Evolutionary conservation across 2,329 filamentous ascomycete species (phyloP), one percentile per base, ranked within the genome.

Genomic region (Botryotinia globosa): DNA sequence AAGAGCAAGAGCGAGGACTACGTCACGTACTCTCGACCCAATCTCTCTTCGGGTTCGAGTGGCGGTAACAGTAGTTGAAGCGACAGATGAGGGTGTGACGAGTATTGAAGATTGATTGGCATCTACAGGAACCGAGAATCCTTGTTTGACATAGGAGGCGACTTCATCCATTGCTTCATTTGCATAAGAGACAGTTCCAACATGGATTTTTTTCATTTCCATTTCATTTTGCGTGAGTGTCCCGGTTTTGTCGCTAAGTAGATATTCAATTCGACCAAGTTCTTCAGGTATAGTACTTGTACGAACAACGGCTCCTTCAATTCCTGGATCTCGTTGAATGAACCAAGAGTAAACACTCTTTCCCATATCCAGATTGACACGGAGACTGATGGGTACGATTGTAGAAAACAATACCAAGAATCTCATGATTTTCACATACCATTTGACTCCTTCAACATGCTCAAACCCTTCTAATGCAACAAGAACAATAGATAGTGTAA

Each of bases 101-200:
- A 97, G 85, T 34, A 83, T 81, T 12, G 82, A 82, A 18, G 83
- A 83, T n/a, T 84, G 82, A 18, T 82, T 81, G 12, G 83, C 80
- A 64, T 85, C 84, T 9, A 84, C 82, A 56, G 85, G 84, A 58
- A 85, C 80, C 20, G 90, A 87, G 78, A 98, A 97, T 9, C 91
- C 93, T 81, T 98, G 94, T 75, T 88, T 90, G 68, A 99, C 88
- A 80, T 97, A 98, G 0, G 92, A 88, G 20, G 89, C 85, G 20
- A 99, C 96, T 83, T 99, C 97, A 77, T 98, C 96, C 96, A 99
- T 99, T 16, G 96, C 95, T 80, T 99, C 96, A 77, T 97, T 97
- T 48, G 95, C 96, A 79, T 99, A 99, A 1, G 95, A 98, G 1
- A 98, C 96, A 16, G 96, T 99, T 16, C 97, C 96, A 70, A 99